Base-by-base conservation (phyloP, 306 rosid genomes). In the Trifolium dubium region DNA sequence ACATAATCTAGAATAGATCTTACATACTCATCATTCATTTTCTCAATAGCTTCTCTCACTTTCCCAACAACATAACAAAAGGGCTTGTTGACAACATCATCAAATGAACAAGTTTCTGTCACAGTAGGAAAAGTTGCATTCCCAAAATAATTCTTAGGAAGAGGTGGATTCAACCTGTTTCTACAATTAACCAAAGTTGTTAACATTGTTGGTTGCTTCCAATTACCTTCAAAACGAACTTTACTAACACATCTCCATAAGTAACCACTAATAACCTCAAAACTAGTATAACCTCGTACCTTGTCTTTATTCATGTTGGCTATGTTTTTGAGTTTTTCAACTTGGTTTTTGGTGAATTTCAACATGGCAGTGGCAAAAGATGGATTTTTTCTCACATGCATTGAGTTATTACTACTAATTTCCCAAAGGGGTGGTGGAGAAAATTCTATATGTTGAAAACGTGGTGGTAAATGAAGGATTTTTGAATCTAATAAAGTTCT, bases 1-100 rank as follows among this genome's bases (percentile, higher is more conserved):
- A 84, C 13, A 14, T 68, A 77, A 12, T 73, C 85, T 69, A 84
- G 84, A 47, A 71, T 76, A 14, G 85, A 80, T 23, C 87, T 84
- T 6, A 69, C 71, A 50, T 84, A 84, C 67, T 73, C 85, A 56
- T 80, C 83, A 12, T 12, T 40, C 65, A 84, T 13, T 9, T n/a
- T 77, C 19, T 40, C 76, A 55, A 76, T 17, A 3, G 87, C 82
- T 47, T 69, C 63, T 58, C 68, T 83, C n/a, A 83, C 40, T 44
- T 43, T 71, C 71, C 43, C 35, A 35, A 77, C 84, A 2, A 73
- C 81, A 58, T 19, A 70, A 3, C 80, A 1, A 12, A 83, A 12
- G 51, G 84, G 82, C 34, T 67, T 77, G 30, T 50, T 35, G 10
- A 77, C 65, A 30, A 79, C 7, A 1, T 76, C 84, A 53, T 54